Evolutionary conservation across 129 eudicot species (phyloP).

Genomic region (Flaveria bidentis): DNA sequence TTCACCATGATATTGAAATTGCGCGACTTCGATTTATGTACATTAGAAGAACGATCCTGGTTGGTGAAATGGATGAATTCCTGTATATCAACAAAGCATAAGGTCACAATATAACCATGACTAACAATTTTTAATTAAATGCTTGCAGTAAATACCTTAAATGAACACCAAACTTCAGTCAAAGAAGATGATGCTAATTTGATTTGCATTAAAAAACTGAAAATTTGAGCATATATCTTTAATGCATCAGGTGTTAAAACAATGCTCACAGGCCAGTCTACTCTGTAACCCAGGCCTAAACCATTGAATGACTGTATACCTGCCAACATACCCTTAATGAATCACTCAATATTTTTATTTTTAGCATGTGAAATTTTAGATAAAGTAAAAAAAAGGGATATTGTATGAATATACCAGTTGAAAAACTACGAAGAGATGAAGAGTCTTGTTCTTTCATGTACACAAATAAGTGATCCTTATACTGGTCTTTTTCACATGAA

Average conservation of each 20-base stretch:
- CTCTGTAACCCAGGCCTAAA: constrained; percentile 86
- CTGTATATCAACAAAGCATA: constrained; percentile 38
- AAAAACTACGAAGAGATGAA: constrained; percentile 47
- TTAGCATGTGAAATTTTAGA: neutral
- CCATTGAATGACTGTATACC: constrained; percentile 77
- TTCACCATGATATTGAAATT: constrained; percentile 57
- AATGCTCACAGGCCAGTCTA: constrained; percentile 92
- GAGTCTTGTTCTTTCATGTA: constrained; percentile 53
- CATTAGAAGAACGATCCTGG: constrained; percentile 42
- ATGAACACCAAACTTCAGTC: constrained; percentile 78
- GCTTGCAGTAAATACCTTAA: constrained; percentile 59
- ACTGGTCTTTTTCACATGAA: constrained; percentile 79
- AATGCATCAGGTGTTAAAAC: constrained; percentile 74
- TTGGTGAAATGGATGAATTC: constrained; percentile 39
- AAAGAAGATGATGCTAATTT: constrained; percentile 85
- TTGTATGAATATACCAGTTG: constrained; percentile 48
- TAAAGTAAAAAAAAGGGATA: neutral
- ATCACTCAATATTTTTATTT: constrained; percentile 6
- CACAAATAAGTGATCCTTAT: constrained; percentile 71
- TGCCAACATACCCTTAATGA: constrained; percentile 32
- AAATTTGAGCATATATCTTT: constrained; percentile 79
- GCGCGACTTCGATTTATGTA: constrained; percentile 36
- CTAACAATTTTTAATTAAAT: constrained; percentile 1
- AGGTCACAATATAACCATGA: constrained; percentile 20
- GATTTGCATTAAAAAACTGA: constrained; percentile 78